Evolutionary conservation across 176 grass and related monocot species (phyloP).

Genomic region (Secale cereale): DNA sequence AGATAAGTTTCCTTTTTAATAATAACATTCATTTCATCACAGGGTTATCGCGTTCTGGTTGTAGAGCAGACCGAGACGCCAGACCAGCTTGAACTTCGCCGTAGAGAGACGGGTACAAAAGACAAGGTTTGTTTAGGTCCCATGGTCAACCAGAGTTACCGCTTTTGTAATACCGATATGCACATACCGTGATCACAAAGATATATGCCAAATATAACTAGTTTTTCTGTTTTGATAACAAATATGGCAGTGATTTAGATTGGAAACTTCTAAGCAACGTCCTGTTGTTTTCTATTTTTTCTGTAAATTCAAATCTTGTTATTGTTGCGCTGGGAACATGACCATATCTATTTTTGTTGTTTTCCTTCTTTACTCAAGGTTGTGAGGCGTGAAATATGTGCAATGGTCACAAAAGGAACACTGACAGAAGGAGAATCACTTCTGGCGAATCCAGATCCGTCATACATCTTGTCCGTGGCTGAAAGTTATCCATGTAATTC

Average conservation of each 20-base stretch:
- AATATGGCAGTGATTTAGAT: background rate
- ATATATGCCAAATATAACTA: background rate
- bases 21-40: constrained; percentile 26
- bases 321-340: background rate
- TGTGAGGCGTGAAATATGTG: constrained; percentile 98
- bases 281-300: background rate
- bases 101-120: constrained; percentile 82
- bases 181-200: constrained; percentile 5
- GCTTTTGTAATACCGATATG: background rate
- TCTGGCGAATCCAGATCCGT: constrained; percentile 71
- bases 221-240: background rate
- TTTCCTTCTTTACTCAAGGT: constrained; percentile 63
- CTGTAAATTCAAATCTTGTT: constrained; percentile 7
- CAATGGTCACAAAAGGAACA: constrained; percentile 88
- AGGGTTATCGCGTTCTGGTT: constrained; percentile 94
- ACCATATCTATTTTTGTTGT: constrained; percentile 8
- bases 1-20: constrained; percentile 17
- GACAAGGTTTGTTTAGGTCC: constrained; percentile 73
- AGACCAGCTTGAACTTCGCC: constrained; percentile 81
- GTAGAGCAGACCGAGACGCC: constrained; percentile 98
- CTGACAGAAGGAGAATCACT: constrained; percentile 82
- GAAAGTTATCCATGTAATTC: constrained; percentile 54
- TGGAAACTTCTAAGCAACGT: background rate
- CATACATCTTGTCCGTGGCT: constrained; percentile 77
- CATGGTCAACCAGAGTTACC: background rate